Base-by-base conservation (phyloP, 2,329 filamentous ascomycete genomes). In the Aspergillus sojae region DNA sequence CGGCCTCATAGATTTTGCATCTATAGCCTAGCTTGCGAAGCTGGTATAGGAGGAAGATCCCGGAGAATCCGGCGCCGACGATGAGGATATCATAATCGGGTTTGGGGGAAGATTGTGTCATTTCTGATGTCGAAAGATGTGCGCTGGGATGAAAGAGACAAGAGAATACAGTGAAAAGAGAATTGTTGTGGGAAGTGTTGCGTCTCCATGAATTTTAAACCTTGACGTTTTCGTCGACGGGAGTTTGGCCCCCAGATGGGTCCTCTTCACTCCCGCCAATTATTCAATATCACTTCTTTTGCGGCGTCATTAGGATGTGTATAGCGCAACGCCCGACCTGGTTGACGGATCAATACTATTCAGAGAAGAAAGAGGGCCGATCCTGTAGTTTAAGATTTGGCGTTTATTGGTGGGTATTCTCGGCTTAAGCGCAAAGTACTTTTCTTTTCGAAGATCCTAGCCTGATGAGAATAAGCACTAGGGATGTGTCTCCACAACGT, bases 51-150 rank as follows among this genome's bases (percentile, higher is more conserved):
- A 62, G 41, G 11, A 55, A 62, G 9, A 65, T 55, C 3, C 65
- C 65, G 4, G 61, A 58, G 41, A 63, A 65, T 1, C 63, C 63
- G 19, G 63, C 65, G 0, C 63, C 66, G 19, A 66, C 34, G 3
- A 64, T 60, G 23, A 66, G 28, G 30, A 62, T 28, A 30, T 62
- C 60, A 14, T 26, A 48, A 16, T 48, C 45, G 0, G 21, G 23
- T 21, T 23, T 21, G 2, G 43, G n/a, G 5, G 3, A 3, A 23
- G 43, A 46, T 23, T 14, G 43, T 23, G 43, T 23, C 43, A 23
- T 46, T 14, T 21, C 2, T 3, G 4, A 4, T 23, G n/a, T 2
- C 6, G 1, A 5, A 23, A n/a, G 16, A 46, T 23, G 4, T 11
- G 21, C 4, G 0, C 4, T 3, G 3, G 23, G n/a, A 1, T 46